Evolutionary conservation across 2,329 filamentous ascomycete species (phyloP).

Genomic region (Neopestalotiopsis sp.): DNA sequence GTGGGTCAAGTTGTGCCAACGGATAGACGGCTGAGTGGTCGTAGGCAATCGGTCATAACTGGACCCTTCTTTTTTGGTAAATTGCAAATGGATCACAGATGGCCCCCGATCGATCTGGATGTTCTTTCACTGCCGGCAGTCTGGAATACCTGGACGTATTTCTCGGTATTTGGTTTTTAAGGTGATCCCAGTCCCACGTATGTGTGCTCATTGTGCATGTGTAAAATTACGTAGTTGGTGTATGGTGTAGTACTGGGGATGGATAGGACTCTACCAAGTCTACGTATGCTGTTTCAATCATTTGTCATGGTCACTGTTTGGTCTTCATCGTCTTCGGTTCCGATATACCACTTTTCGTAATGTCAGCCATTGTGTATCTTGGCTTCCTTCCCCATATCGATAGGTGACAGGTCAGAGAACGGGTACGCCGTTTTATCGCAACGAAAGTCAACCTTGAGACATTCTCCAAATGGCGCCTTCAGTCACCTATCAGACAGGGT

Average conservation of each 20-base stretch:
- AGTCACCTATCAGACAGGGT: constrained; percentile 4
- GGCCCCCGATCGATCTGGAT: neutral
- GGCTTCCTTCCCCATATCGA: neutral
- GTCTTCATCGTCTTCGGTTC: neutral
- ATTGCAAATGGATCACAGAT: constrained; percentile 2
- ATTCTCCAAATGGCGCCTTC: constrained; percentile 4
- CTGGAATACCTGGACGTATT: neutral
- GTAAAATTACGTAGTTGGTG: neutral
- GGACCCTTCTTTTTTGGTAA: constrained; percentile 4
- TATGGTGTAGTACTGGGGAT: neutral
- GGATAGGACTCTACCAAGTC: neutral
- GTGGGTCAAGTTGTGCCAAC: neutral
- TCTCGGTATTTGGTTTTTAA: neutral
- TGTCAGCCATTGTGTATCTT: neutral
- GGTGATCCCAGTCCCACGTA: neutral
- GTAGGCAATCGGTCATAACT: neutral
- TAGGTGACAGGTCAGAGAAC: neutral
- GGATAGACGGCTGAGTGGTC: neutral
- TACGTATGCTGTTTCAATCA: constrained; percentile 1
- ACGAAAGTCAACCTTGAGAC: neutral
- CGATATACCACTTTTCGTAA: neutral
- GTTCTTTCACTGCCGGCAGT: neutral
- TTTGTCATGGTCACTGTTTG: neutral
- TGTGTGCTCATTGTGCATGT: neutral
- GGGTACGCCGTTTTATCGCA: neutral